These are phyloP conservation scores for Chenopodium berlandieri DNA, from an alignment of 148 eudicot genomes.

Conservation along the genomic window DNA sequence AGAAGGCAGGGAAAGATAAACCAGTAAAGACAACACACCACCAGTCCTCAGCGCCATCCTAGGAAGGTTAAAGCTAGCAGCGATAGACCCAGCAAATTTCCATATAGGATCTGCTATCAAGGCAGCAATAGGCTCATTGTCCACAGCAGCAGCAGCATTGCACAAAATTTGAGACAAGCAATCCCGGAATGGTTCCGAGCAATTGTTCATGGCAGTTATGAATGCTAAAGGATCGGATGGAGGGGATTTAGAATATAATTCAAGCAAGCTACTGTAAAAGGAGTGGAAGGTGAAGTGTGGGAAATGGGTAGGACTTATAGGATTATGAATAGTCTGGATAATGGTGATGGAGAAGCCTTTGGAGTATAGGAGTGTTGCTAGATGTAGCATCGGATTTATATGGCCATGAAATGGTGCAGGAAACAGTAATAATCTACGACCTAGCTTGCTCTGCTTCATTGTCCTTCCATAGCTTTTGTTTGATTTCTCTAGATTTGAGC, in stretches of 20 bases:
- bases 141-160: background rate
- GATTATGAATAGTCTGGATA: constrained; percentile 28
- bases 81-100: constrained; percentile 21
- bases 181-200: constrained; percentile 29
- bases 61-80: constrained; percentile 28
- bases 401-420: constrained; percentile 34
- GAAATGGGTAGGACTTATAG: constrained; percentile 32
- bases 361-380: constrained; percentile 33
- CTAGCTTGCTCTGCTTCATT: background rate
- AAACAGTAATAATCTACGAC: constrained; percentile 23
- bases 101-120: constrained; percentile 34
- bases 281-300: constrained; percentile 39
- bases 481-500: background rate
- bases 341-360: constrained; percentile 11
- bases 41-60: constrained; percentile 32
- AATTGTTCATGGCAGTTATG: constrained; percentile 11
- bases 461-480: background rate
- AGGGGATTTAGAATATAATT: background rate
- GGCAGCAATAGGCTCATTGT: constrained; percentile 26
- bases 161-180: constrained; percentile 25
- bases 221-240: constrained; percentile 8
- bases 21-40: constrained; percentile 21
- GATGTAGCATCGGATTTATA: constrained; percentile 42
- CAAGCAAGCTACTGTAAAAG: constrained; percentile 21
- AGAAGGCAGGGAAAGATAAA: constrained; percentile 23